Evolutionary conservation across 1,284 basidiomycete species (phyloP), one percentile per base, ranked within the genome.

Genomic region (Bjerkandera adusta): DNA sequence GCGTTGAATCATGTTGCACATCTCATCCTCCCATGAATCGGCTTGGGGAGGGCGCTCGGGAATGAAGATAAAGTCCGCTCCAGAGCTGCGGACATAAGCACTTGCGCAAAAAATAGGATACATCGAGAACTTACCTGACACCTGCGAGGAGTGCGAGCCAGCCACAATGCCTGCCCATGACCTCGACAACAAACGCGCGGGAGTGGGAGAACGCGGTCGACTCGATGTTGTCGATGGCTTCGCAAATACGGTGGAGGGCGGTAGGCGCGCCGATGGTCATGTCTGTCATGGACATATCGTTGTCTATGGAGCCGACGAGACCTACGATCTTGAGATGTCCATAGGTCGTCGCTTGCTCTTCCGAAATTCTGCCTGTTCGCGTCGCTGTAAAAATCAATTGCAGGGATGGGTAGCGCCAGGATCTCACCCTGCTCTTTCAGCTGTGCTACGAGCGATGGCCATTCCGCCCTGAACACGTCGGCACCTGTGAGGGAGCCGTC

Each of bases 141-240:
- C 91, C 94, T 5, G 95, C 95, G 66, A 95, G 79, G 32, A 98
- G 73, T 1, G 96, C 94, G 21, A 99, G 77, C 97, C 95, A 99
- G 27, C 97, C 97, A 64, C 97, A 99, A 64, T 98, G 92, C 40
- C 96, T 75, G 21, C 97, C 97, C 97, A 99, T 99, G 52, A 99
- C 96, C 65, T 99, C 97, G 26, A 99, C 79, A 39, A 99, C 96
- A 68, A 99, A 99, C 0, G 97, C 97, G 54, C 97, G 83, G 12
- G 93, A 97, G 68, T 99, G 96, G 43, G 92, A 96, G 48, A 83
- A 83, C 10, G 96, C 96, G 1, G 96, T 99, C 5, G 94, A 96
- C 55, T 95, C 96, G 68, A 99, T 98, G 53, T 93, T 95, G 67
- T 99, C 96, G 65, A 99, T 91, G 13, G 94, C 83, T 68, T 99